These are phyloP conservation scores for Daldinia caldariorum DNA, from an alignment of 495 filamentous ascomycete genomes.

Conservation along the genomic window DNA sequence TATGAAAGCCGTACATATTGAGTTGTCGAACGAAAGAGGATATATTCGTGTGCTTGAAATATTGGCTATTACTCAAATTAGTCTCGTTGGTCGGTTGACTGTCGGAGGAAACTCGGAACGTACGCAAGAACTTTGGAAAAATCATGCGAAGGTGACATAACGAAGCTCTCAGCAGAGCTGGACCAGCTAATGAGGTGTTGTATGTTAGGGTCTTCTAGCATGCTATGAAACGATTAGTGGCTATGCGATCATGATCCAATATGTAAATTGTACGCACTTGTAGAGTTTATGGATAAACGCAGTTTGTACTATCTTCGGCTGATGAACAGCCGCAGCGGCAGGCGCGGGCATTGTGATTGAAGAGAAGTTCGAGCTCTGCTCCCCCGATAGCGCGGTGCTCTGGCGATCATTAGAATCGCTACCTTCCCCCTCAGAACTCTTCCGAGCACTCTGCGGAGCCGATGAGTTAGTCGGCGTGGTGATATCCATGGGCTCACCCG, in stretches of 20 bases:
- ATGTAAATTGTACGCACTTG: conserved; percentile 71
- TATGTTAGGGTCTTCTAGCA: conserved; percentile 93
- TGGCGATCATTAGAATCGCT: conserved; percentile 51
- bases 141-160: conserved; percentile 96
- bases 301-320: conserved; percentile 97
- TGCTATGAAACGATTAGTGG: conserved; percentile 68
- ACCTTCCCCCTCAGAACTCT: conserved; percentile 58
- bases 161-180: conserved; percentile 91
- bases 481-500: conserved; percentile 62
- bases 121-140: conserved; percentile 99
- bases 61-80: conserved; percentile 67
- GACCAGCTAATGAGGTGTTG: conserved; percentile 98
- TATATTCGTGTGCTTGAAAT: conserved; percentile 99
- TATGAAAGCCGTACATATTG: conserved; percentile 99
- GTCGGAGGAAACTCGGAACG: conserved; percentile 48
- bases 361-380: conserved; percentile 41
- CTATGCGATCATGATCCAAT: conserved; percentile 13
- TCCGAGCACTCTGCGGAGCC: conserved; percentile 54
- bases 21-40: conserved; percentile 97
- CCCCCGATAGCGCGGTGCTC: conserved; percentile 43
- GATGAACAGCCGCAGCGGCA: conserved; percentile 86
- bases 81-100: conserved; percentile 16
- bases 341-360: conserved; percentile 56
- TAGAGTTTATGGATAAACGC: conserved; percentile 99
- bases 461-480: conserved; percentile 58